phyloP scores from a whole-genome alignment of 2,329 filamentous ascomycete genomes.

The Colletotrichum eremochloae region DNA sequence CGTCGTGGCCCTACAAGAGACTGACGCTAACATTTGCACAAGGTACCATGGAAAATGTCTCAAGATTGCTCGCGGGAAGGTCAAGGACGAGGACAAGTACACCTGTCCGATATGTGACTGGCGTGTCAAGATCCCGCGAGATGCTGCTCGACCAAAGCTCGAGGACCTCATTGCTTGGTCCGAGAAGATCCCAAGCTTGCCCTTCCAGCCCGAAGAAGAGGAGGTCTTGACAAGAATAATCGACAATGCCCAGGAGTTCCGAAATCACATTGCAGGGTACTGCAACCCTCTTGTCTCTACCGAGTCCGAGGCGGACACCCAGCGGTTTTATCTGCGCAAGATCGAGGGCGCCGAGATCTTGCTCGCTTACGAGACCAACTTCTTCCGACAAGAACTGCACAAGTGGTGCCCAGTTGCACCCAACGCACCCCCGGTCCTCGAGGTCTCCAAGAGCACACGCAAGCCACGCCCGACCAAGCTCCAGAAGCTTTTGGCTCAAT shows the following conservation, averaged over 20 bases:
- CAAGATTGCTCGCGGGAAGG: conserved; percentile 96
- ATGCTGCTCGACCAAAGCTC: conserved; percentile 93
- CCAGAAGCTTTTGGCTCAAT: conserved; percentile 91
- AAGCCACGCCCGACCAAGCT: conserved; percentile 97
- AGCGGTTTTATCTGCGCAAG: conserved; percentile 96
- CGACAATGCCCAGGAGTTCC: conserved; percentile 85
- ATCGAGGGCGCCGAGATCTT: conserved; percentile 97
- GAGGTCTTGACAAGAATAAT: conserved; percentile 88
- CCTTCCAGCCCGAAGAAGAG: conserved; percentile 97
- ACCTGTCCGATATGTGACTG: conserved; percentile 98
- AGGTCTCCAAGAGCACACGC: conserved; percentile 89
- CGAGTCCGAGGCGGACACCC: conserved; percentile 86
- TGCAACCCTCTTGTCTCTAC: conserved; percentile 87
- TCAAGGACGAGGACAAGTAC: conserved; percentile 98
- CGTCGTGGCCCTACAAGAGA: conserved; percentile 24
- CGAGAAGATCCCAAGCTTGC: conserved; percentile 82
- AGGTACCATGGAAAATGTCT: conserved; percentile 99
- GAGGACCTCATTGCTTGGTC: conserved; percentile 89
- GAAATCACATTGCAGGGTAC: conserved; percentile 83
- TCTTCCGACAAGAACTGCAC: conserved; percentile 94
- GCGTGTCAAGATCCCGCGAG: conserved; percentile 95
- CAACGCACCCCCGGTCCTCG: conserved; percentile 85
- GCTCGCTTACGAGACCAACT: conserved; percentile 94
- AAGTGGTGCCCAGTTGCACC: conserved; percentile 94
- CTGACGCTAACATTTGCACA: neutral